A percentile compares a stretch with the other conserved stretches of the same genome.
Evolutionary conservation across 2,329 filamentous ascomycete genomes (phyloP).

Genomic region (Blumeriella jaapii): DNA sequence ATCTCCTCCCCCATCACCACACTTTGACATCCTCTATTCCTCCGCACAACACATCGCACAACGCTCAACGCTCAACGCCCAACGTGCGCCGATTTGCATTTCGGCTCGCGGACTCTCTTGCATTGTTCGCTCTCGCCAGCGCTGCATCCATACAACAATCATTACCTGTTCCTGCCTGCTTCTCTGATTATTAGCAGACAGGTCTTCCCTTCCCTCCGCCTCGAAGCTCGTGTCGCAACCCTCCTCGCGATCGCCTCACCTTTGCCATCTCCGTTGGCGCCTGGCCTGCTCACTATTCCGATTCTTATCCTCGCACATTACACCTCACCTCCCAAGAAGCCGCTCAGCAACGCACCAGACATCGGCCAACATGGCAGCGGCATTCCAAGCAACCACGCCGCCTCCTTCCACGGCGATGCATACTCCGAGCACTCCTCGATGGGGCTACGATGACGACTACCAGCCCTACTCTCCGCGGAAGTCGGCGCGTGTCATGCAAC

Average conservation of each 20-base stretch:
- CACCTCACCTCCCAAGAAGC: conserved; percentile 1
- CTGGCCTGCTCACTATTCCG: background rate
- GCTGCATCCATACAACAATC: background rate
- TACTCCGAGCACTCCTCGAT: conserved; percentile 58
- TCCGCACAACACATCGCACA: too few species aligned
- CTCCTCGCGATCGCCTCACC: too few species aligned
- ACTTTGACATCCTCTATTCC: too few species aligned
- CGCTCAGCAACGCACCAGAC: conserved; percentile 2
- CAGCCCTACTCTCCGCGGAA: conserved; percentile 64
- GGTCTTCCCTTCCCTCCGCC: too few species aligned
- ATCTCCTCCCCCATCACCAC: too few species aligned
- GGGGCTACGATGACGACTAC: conserved; percentile 57
- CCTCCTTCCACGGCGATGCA: conserved; percentile 44
- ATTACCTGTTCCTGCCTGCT: background rate
- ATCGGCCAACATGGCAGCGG: conserved; percentile 21
- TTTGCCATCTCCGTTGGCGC: background rate
- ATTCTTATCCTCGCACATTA: too few species aligned
- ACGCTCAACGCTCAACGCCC: too few species aligned
- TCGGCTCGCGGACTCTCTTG: too few species aligned
- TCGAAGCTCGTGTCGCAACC: background rate
- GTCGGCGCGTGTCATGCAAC: conserved; percentile 51
- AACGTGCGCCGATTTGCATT: too few species aligned
- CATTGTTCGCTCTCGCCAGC: too few species aligned
- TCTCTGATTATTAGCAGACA: background rate
- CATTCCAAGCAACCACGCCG: conserved; percentile 40